Evolutionary conservation across 257 asterid species (phyloP).

Genomic region (Solanum etuberosum): DNA sequence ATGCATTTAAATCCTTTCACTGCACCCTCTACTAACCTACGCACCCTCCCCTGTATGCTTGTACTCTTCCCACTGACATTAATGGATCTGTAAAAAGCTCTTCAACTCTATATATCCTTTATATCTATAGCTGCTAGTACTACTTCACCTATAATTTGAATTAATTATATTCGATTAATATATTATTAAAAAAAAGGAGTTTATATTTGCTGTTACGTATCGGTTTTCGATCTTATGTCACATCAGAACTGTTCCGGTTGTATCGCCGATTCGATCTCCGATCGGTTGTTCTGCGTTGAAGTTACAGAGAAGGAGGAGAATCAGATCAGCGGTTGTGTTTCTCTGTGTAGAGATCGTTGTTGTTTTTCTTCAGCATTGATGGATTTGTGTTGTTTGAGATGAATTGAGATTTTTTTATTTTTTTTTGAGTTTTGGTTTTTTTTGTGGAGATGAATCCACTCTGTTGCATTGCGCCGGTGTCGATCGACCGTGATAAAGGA

Average conservation of each 20-base stretch:
- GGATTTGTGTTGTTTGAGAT: background rate
- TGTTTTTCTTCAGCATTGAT: constrained; percentile 7
- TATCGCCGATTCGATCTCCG: constrained; percentile 51
- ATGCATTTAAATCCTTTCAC: constrained; percentile 29
- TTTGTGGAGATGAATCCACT: constrained; percentile 67
- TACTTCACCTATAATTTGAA: constrained; percentile 11
- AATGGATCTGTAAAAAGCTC: constrained; percentile 41
- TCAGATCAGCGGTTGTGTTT: background rate
- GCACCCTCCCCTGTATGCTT: constrained; percentile 19
- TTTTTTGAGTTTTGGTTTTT: background rate
- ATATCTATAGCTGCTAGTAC: background rate
- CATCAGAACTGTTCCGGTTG: constrained; percentile 15
- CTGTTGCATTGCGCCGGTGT: constrained; percentile 99
- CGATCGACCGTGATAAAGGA: constrained; percentile 73
- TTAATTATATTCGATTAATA: background rate
- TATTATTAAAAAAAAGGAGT: background rate
- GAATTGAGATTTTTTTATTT: background rate
- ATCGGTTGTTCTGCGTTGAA: constrained; percentile 27
- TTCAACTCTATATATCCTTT: background rate
- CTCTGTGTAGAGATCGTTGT: background rate
- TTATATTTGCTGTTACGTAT: background rate
- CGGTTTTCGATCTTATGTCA: constrained; percentile 35
- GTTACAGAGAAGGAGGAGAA: background rate
- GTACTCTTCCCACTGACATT: constrained; percentile 21
- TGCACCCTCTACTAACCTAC: constrained; percentile 36